A percentile compares a stretch with the other conserved stretches of the same genome.
Evolutionary conservation across 352 stramenopile species (phyloP).

Genomic region (Pythium coloratum): DNA sequence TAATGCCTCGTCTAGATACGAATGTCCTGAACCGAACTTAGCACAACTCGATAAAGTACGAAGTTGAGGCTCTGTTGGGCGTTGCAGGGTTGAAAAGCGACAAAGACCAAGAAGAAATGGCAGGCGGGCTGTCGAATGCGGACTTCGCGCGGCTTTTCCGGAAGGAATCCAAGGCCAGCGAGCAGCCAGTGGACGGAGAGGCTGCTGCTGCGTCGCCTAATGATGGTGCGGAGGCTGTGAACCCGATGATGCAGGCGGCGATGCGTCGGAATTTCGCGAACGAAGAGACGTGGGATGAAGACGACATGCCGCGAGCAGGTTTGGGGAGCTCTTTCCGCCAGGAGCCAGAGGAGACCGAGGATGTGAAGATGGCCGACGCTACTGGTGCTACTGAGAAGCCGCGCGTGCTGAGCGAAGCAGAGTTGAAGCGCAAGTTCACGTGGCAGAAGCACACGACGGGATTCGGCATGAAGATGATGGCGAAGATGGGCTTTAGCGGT

Average conservation of each 20-base stretch:
- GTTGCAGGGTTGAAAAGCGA: background rate
- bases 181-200: background rate
- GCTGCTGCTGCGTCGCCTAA: slow-evolving; percentile 9
- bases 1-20: background rate
- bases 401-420: slow-evolving; percentile 18
- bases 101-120: slow-evolving; percentile 6
- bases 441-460: slow-evolving; percentile 98
- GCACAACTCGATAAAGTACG: slow-evolving; percentile 4
- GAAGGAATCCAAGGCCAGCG: slow-evolving; percentile 18
- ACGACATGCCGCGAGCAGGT: slow-evolving; percentile 7
- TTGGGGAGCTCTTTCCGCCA: slow-evolving; percentile 10
- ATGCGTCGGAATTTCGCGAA: slow-evolving; percentile 28
- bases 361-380: slow-evolving; percentile 22
- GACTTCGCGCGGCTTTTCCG: slow-evolving; percentile 84
- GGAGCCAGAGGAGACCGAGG: slow-evolving; percentile 6
- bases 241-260: slow-evolving; percentile 30
- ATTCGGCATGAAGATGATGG: slow-evolving; percentile 94
- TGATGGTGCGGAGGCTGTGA: slow-evolving; percentile 14
- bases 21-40: slow-evolving; percentile 1
- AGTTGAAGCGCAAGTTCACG: slow-evolving; percentile 38
- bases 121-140: slow-evolving; percentile 56
- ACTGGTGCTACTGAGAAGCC: slow-evolving; percentile 3
- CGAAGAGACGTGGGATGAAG: slow-evolving; percentile 30
- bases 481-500: slow-evolving; percentile 96
- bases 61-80: background rate